Evolutionary conservation across 129 eudicot genomes (phyloP), one percentile per base, ranked within the genome.

Genomic region (Chrysanthemum seticuspe): DNA sequence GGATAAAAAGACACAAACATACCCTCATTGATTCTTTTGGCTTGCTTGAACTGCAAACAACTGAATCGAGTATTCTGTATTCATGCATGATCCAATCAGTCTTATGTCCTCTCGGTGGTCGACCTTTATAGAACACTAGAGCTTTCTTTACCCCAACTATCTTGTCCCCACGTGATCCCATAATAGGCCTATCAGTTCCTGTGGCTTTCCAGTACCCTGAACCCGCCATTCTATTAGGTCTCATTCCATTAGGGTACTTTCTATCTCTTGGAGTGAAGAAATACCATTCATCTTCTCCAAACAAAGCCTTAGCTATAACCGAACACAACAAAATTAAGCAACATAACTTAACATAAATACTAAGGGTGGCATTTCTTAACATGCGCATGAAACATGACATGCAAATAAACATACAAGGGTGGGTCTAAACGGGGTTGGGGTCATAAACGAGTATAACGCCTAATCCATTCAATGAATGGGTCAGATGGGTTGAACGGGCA

Each of bases 61-160:
- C 47, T 0, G 81, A 44, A 15, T 80, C 69, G 23, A 72, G 72
- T 50, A 85, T 50, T 74, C 88, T 77, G 40, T 81, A 84, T 76
- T 84, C 88, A 31, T 84, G 85, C 88, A 84, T 84, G 80, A 84
- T 81, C 88, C 85, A 84, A 15, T 81, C 76, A 2, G 88, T 84
- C 67, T 81, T 84, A 48, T 25, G 48, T 13, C 88, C 85, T 74
- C 69, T 65, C 2, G 88, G 88, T 14, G 88, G 88, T 50, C 80
- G 72, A 15, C 83, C 85, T 36, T 14, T 74, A 44, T 81, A 81
- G 77, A 84, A 84, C 59, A 81, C 88, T 45, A 84, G 62, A 52
- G 81, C 83, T 70, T 84, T 84, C 76, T 84, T 84, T 12, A 84
- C 75, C 14, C 83, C 88, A 12, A 84, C 69, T 13, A 78, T 45